Evolutionary conservation across 495 filamentous ascomycete genomes (phyloP).

Genomic region (Haplographium delicatum): DNA sequence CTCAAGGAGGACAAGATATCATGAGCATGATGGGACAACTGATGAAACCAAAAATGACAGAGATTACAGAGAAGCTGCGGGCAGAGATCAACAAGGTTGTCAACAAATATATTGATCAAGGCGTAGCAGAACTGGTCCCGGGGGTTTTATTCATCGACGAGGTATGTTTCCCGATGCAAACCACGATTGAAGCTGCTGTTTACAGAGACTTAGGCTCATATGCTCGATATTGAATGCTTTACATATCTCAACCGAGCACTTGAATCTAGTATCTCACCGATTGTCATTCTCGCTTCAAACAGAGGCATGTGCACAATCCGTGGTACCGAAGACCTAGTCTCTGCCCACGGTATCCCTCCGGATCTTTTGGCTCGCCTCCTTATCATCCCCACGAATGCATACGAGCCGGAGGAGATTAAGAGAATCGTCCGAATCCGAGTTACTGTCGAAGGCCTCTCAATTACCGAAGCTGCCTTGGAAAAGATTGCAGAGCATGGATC

Average conservation of each 20-base stretch:
- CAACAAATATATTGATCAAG: slow-evolving; percentile 95
- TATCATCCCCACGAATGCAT: slow-evolving; percentile 89
- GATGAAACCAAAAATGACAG: slow-evolving; percentile 98
- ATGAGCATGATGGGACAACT: slow-evolving; percentile 99
- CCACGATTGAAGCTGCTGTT: slow-evolving; percentile 1
- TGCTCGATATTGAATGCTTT: slow-evolving; percentile 98
- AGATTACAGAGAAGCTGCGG: slow-evolving; percentile 94
- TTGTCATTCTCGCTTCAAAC: slow-evolving; percentile 96
- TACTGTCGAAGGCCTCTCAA: slow-evolving; percentile 70
- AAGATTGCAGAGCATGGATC: slow-evolving; percentile 81
- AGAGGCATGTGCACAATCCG: slow-evolving; percentile 86
- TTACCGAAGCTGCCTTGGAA: slow-evolving; percentile 77
- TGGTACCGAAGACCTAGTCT: slow-evolving; percentile 73
- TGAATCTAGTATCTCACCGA: slow-evolving; percentile 86
- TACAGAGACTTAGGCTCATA: slow-evolving; percentile 65
- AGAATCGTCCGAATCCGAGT: slow-evolving; percentile 79
- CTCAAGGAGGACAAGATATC: slow-evolving; percentile 94
- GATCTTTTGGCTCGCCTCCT: slow-evolving; percentile 89
- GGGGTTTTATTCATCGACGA: slow-evolving; percentile 98
- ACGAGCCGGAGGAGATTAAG: slow-evolving; percentile 80
- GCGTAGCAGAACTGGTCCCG: slow-evolving; percentile 94
- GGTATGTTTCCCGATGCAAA: slow-evolving; percentile 44
- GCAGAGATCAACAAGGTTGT: slow-evolving; percentile 98
- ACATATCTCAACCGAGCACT: slow-evolving; percentile 97
- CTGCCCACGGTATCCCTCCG: slow-evolving; percentile 87